These are phyloP conservation scores for Pichia californica DNA, from an alignment of 805 yeast species.

Conservation along the genomic window DNA sequence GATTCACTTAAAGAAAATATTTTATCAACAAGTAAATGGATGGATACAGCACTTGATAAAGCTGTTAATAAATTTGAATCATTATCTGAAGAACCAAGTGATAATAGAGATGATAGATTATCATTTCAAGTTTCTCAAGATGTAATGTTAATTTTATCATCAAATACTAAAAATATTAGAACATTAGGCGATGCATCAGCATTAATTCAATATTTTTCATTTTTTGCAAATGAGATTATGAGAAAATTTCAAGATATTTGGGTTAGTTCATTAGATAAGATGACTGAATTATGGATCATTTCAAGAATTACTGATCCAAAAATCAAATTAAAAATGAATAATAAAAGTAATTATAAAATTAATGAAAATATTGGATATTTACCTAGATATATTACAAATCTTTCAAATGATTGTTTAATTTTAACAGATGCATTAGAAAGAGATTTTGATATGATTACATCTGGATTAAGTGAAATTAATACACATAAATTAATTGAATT, in stretches of 20 bases:
- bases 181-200: slow-evolving; percentile 31
- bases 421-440: slow-evolving; percentile 26
- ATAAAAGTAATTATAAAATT: not conserved
- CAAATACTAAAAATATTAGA: slow-evolving; percentile 31
- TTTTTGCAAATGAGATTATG: slow-evolving; percentile 20
- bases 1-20: slow-evolving; percentile 70
- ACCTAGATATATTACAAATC: slow-evolving; percentile 26
- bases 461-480: slow-evolving; percentile 19
- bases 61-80: slow-evolving; percentile 47
- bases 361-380: slow-evolving; percentile 20
- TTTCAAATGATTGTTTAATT: slow-evolving; percentile 28
- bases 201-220: slow-evolving; percentile 20
- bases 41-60: slow-evolving; percentile 37
- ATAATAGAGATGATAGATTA: slow-evolving; percentile 19
- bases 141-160: slow-evolving; percentile 21
- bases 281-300: slow-evolving; percentile 13
- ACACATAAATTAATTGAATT: slow-evolving; percentile 19
- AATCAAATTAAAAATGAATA: not conserved
- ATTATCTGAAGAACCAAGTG: slow-evolving; percentile 64
- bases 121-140: slow-evolving; percentile 27
- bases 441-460: slow-evolving; percentile 17
- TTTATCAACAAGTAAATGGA: slow-evolving; percentile 80
- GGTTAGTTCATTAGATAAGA: slow-evolving; percentile 16
- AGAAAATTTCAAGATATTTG: slow-evolving; percentile 19
- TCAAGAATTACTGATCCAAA: slow-evolving; percentile 2